Conservation (phyloP, 202 grass and related monocot genomes). For the Zizania palustris region DNA sequence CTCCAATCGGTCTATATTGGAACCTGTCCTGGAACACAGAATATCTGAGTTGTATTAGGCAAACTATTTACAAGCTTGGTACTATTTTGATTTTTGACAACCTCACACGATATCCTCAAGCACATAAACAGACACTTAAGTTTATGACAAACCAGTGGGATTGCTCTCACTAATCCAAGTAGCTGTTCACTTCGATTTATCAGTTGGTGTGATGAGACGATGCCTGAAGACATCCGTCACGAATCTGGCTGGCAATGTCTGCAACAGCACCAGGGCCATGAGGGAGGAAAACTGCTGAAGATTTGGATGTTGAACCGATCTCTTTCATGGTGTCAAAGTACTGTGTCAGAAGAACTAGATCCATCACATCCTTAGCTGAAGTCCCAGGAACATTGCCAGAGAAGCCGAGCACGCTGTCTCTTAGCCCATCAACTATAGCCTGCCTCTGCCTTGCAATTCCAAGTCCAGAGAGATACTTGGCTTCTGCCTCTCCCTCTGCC, state of each 20-base stretch:
- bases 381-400: slow-evolving; percentile 67
- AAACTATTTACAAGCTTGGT: slow-evolving; percentile 31
- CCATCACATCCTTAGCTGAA: slow-evolving; percentile 74
- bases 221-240: slow-evolving; percentile 62
- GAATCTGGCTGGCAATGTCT: slow-evolving; percentile 59
- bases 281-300: slow-evolving; percentile 75
- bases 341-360: slow-evolving; percentile 62
- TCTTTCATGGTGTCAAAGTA: slow-evolving; percentile 83
- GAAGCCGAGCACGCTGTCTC: slow-evolving; percentile 70
- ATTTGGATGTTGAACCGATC: slow-evolving; percentile 63
- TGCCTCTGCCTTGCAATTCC: slow-evolving; percentile 68
- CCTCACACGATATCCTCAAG: not conserved
- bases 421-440: slow-evolving; percentile 68
- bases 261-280: slow-evolving; percentile 71
- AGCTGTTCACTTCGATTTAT: slow-evolving; percentile 9
- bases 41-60: not conserved
- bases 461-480: slow-evolving; percentile 64
- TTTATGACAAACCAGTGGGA: slow-evolving; percentile 20
- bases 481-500: slow-evolving; percentile 74
- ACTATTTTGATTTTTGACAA: slow-evolving; percentile 12
- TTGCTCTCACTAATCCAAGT: slow-evolving; percentile 2
- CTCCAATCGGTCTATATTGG: slow-evolving; percentile 11
- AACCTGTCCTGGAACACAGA: slow-evolving; percentile 3
- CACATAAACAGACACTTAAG: slow-evolving; percentile 20
- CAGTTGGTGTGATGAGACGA: slow-evolving; percentile 17